phyloP scores from a whole-genome alignment of 305 asterid genomes.

The Fraxinus sp. region DNA sequence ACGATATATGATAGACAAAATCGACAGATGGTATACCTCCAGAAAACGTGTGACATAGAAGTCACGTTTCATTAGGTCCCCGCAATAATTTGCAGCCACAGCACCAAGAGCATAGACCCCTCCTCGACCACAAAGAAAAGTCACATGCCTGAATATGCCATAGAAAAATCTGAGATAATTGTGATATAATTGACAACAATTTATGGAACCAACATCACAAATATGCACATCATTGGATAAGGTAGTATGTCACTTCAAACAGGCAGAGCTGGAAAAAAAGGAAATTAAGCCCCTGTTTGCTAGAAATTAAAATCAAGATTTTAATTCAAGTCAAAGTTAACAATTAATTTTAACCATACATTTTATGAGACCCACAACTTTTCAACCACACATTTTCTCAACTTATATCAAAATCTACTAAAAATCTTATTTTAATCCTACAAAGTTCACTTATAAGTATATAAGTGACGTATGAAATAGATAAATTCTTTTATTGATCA shows the following conservation, averaged over 20 bases:
- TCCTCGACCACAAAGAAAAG: slow-evolving; percentile 81
- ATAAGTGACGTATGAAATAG: background rate
- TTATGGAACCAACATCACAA: background rate
- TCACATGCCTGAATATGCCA: slow-evolving; percentile 49
- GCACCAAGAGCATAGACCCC: slow-evolving; percentile 78
- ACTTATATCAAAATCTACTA: too few species aligned
- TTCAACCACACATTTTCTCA: too few species aligned
- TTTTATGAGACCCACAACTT: too few species aligned
- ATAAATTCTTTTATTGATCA: background rate
- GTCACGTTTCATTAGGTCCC: slow-evolving; percentile 51
- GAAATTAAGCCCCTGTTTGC: background rate
- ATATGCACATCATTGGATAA: background rate
- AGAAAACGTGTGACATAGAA: slow-evolving; percentile 54
- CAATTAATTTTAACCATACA: too few species aligned
- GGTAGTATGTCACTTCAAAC: background rate
- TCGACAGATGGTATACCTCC: slow-evolving; percentile 44
- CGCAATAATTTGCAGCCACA: slow-evolving; percentile 51
- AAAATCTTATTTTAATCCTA: background rate
- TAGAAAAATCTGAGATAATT: background rate
- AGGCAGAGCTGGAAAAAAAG: background rate
- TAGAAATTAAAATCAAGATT: too few species aligned
- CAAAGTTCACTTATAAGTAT: background rate
- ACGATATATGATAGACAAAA: background rate
- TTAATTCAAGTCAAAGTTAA: too few species aligned
- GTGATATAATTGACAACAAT: background rate